Evolutionary conservation across 2,329 filamentous ascomycete species (phyloP).

Genomic region (Lachnellula arida): DNA sequence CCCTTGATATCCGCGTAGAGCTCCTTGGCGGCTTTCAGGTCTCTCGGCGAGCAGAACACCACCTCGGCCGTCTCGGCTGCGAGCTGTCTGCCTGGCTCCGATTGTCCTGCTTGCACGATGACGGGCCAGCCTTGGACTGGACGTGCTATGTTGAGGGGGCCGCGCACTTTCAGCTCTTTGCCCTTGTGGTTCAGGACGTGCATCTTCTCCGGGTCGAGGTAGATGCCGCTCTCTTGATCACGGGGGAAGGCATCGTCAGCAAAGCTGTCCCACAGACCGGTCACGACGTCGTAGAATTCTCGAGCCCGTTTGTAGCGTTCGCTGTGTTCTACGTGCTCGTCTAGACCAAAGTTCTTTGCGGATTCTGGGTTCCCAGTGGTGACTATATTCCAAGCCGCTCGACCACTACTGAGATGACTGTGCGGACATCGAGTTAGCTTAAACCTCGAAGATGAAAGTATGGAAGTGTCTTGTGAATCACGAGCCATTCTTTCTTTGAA

Average conservation of each 20-base stretch:
- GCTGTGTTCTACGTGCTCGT: conserved; percentile 46
- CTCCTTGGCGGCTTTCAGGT: conserved; percentile 42
- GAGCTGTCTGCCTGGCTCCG: conserved; percentile 59
- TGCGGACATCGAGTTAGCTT: no score
- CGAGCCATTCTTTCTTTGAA: no score
- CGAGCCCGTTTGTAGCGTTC: conserved; percentile 58
- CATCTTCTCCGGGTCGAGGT: conserved; percentile 52
- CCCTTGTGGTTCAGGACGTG: conserved; percentile 61
- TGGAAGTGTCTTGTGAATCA: no score
- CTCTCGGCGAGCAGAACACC: conserved; percentile 45
- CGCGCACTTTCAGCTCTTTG: conserved; percentile 56
- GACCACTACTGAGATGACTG: conserved; percentile 54
- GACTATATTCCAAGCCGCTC: conserved; percentile 60
- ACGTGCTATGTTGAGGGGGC: conserved; percentile 59
- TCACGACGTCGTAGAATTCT: conserved; percentile 61
- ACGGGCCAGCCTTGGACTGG: conserved; percentile 63
- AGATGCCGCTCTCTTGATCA: conserved; percentile 54
- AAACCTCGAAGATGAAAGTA: no score
- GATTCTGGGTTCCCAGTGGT: conserved; percentile 50
- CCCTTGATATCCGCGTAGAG: conserved; percentile 49
- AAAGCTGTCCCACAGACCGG: conserved; percentile 62
- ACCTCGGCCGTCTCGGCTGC: conserved; percentile 65
- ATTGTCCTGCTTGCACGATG: conserved; percentile 65
- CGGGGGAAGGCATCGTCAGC: conserved; percentile 63
- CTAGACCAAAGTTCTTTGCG: conserved; percentile 45